phyloP scores from a whole-genome alignment of 1,284 basidiomycete species.

The Coniferiporia weirii region DNA sequence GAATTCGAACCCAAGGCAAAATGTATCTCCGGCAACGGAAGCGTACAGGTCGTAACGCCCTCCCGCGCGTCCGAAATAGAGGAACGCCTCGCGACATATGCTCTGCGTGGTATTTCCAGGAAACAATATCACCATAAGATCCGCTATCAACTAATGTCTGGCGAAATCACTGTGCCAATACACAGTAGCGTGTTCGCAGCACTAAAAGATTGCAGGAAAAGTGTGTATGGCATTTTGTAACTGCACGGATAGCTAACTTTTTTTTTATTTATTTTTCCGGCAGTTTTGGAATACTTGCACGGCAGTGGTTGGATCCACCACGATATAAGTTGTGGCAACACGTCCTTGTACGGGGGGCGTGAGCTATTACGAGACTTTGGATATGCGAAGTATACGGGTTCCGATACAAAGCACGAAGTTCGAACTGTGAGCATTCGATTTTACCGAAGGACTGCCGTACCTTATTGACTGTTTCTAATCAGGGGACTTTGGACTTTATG shows the following conservation, averaged over 20 bases:
- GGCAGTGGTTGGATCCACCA: not conserved
- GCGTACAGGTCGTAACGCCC: not conserved
- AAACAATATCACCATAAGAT: not conserved
- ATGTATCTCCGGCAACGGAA: not conserved
- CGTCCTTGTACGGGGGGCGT: not conserved
- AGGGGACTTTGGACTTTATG: not conserved
- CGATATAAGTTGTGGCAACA: not conserved
- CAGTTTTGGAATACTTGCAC: not conserved
- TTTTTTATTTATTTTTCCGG: not conserved
- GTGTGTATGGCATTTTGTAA: not conserved
- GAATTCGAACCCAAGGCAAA: not conserved
- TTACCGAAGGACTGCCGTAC: not conserved
- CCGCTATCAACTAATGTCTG: not conserved
- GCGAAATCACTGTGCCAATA: not conserved
- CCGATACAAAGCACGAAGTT: not conserved
- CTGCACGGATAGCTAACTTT: not conserved
- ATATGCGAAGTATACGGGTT: not conserved
- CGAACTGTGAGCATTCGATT: not conserved
- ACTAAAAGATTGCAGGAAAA: not conserved
- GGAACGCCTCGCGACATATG: not conserved
- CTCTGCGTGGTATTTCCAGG: not conserved
- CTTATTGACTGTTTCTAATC: not conserved
- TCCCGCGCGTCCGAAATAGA: not conserved
- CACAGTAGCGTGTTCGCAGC: not conserved
- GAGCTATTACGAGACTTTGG: not conserved